These are phyloP conservation scores for Metarhizium rileyi DNA, from an alignment of 2,329 filamentous ascomycete genomes.

Conservation along the genomic window DNA sequence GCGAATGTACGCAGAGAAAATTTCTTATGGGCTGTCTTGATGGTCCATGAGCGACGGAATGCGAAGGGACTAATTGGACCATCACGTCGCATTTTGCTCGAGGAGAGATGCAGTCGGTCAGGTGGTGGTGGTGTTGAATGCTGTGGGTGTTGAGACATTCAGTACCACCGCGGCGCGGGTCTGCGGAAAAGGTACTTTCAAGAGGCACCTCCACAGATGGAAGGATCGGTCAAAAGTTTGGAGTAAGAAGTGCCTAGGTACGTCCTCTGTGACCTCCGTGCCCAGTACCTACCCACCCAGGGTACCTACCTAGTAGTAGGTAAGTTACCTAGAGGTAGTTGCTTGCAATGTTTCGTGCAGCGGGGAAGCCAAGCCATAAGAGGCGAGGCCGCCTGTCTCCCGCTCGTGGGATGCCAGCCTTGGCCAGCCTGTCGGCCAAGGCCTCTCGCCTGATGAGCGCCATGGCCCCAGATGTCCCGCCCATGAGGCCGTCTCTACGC, in stretches of 20 bases:
- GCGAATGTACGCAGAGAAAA: neutral
- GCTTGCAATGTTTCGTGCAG: neutral
- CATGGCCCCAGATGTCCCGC: constrained; percentile 4
- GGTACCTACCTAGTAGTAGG: no score
- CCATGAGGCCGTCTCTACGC: neutral
- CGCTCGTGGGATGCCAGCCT: neutral
- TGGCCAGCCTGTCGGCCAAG: neutral
- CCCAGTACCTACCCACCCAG: no score
- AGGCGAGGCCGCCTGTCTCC: constrained; percentile 1
- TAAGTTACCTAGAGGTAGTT: no score
- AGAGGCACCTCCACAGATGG: no score
- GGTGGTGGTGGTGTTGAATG: constrained; percentile 4
- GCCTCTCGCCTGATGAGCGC: constrained; percentile 2
- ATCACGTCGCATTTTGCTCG: constrained; percentile 9
- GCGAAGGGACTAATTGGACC: constrained; percentile 6
- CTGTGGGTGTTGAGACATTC: neutral
- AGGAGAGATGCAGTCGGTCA: constrained; percentile 7
- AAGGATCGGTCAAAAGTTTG: no score
- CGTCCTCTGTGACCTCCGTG: no score
- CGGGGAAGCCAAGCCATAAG: constrained; percentile 10
- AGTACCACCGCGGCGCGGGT: neutral
- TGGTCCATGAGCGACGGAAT: neutral
- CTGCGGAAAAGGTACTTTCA: neutral
- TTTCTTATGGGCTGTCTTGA: neutral
- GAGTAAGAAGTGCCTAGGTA: no score